A percentile compares a stretch with the other conserved stretches of the same genome.
phyloP scores from a whole-genome alignment of 2,329 filamentous ascomycete genomes.

The Penicillium sp. region DNA sequence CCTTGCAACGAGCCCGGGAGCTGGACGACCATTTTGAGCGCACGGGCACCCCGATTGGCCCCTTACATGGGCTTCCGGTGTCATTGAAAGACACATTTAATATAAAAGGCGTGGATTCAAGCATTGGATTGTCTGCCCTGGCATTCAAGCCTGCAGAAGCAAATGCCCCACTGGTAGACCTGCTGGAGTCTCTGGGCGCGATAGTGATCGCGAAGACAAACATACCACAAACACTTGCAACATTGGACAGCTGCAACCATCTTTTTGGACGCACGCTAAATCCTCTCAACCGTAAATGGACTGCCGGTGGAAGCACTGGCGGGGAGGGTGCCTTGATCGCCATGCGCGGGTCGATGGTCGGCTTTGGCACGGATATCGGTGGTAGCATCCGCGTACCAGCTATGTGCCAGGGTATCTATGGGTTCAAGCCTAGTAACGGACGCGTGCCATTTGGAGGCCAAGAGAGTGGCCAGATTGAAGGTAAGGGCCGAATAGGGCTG shows the following conservation, averaged over 20 bases:
- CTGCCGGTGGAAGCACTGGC: conserved; percentile 63
- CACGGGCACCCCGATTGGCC: conserved; percentile 50
- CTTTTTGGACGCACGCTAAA: conserved; percentile 63
- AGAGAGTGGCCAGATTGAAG: conserved; percentile 47
- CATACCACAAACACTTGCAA: conserved; percentile 58
- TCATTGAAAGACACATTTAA: conserved; percentile 51
- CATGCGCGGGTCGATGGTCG: conserved; percentile 58
- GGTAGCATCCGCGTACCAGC: conserved; percentile 49
- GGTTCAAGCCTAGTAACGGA: conserved; percentile 49
- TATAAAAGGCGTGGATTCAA: conserved; percentile 52
- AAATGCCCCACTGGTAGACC: conserved; percentile 57
- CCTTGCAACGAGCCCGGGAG: conserved; percentile 47
- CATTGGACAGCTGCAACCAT: conserved; percentile 60
- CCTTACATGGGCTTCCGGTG: conserved; percentile 63
- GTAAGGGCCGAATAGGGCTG: conserved; percentile 52
- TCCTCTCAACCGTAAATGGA: conserved; percentile 59
- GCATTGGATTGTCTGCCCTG: conserved; percentile 58
- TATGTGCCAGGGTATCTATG: conserved; percentile 53
- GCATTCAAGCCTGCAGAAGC: conserved; percentile 57
- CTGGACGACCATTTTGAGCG: conserved; percentile 47
- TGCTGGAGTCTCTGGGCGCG: conserved; percentile 60
- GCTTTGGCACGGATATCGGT: conserved; percentile 62
- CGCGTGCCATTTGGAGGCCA: conserved; percentile 55
- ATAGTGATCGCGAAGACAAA: conserved; percentile 71
- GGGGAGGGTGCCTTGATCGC: conserved; percentile 62